Evolutionary conservation across 2,329 filamentous ascomycete genomes (phyloP).

Genomic region (Sclerotinia borealis): DNA sequence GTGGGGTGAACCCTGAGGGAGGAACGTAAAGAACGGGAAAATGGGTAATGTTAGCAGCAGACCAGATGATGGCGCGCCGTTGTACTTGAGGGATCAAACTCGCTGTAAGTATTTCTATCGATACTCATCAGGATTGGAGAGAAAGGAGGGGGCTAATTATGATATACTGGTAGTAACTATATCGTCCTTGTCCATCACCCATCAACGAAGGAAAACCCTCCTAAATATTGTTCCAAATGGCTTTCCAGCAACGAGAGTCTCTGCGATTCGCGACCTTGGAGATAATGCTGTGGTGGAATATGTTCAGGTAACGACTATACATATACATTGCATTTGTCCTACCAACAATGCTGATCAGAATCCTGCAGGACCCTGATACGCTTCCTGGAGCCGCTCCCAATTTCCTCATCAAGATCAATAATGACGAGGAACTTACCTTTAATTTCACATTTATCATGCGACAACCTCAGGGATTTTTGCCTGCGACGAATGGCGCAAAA

Average conservation of each 20-base stretch:
- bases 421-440: slow-evolving; percentile 89
- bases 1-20: slow-evolving; percentile 26
- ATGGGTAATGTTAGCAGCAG: slow-evolving; percentile 94
- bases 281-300: slow-evolving; percentile 81
- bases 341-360: slow-evolving; percentile 16
- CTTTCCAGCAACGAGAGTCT: slow-evolving; percentile 76
- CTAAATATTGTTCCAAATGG: slow-evolving; percentile 77
- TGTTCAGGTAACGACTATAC: slow-evolving; percentile 62
- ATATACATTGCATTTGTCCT: slow-evolving; percentile 14
- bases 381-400: slow-evolving; percentile 48
- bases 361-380: slow-evolving; percentile 67
- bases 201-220: slow-evolving; percentile 69
- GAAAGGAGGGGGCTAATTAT: slow-evolving; percentile 13
- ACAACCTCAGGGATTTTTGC: slow-evolving; percentile 39
- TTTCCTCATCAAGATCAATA: slow-evolving; percentile 80
- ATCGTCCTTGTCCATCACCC: slow-evolving; percentile 75
- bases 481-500: slow-evolving; percentile 42
- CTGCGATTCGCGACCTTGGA: slow-evolving; percentile 62
- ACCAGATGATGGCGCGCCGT: slow-evolving; percentile 70
- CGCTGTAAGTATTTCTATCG: slow-evolving; percentile 59
- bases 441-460: slow-evolving; percentile 84
- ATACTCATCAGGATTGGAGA: not conserved
- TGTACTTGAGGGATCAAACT: slow-evolving; percentile 88
- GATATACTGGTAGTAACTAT: slow-evolving; percentile 63
- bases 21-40: slow-evolving; percentile 32